phyloP scores from a whole-genome alignment of 2,329 filamentous ascomycete genomes.

The Annulohypoxylon truncatum region DNA sequence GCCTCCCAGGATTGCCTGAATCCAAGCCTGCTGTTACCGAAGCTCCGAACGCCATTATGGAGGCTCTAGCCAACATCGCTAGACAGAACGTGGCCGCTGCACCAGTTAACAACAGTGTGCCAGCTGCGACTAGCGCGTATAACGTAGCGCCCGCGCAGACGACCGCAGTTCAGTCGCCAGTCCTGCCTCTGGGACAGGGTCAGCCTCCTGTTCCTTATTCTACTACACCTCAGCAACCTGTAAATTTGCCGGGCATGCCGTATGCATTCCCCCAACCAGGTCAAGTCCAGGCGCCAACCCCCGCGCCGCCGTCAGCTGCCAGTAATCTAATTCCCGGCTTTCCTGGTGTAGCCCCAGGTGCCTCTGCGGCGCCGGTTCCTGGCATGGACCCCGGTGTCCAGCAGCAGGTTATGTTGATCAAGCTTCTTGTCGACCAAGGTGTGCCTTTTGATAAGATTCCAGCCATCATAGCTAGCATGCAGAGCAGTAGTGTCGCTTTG shows the following conservation, averaged over 20 bases:
- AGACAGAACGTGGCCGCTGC: conserved; percentile 73
- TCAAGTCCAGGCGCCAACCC: conserved; percentile 50
- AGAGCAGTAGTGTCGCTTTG: conserved; percentile 52
- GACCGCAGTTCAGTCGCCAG: conserved; percentile 39
- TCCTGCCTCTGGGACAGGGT: conserved; percentile 43
- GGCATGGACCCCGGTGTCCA: conserved; percentile 68
- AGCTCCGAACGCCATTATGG: conserved; percentile 74
- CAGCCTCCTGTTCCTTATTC: conserved; percentile 55
- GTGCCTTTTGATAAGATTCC: conserved; percentile 82
- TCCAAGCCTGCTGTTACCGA: conserved; percentile 50
- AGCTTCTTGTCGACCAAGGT: conserved; percentile 79
- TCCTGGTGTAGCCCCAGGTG: conserved; percentile 51
- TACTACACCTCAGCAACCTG: conserved; percentile 63
- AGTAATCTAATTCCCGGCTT: conserved; percentile 55
- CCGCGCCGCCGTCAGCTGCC: conserved; percentile 48
- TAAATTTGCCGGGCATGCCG: conserved; percentile 65
- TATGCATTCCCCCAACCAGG: conserved; percentile 60
- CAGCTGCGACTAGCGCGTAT: conserved; percentile 53
- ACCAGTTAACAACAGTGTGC: conserved; percentile 55
- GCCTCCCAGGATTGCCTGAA: conserved; percentile 52
- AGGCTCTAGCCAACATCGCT: conserved; percentile 83
- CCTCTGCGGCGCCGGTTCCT: conserved; percentile 51
- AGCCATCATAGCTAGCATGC: conserved; percentile 65
- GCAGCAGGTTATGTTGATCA: conserved; percentile 79
- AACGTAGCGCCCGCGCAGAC: conserved; percentile 44